Evolutionary conservation across 2,329 filamentous ascomycete species (phyloP), one percentile per base, ranked within the genome.

Genomic region (Cytospora mali): DNA sequence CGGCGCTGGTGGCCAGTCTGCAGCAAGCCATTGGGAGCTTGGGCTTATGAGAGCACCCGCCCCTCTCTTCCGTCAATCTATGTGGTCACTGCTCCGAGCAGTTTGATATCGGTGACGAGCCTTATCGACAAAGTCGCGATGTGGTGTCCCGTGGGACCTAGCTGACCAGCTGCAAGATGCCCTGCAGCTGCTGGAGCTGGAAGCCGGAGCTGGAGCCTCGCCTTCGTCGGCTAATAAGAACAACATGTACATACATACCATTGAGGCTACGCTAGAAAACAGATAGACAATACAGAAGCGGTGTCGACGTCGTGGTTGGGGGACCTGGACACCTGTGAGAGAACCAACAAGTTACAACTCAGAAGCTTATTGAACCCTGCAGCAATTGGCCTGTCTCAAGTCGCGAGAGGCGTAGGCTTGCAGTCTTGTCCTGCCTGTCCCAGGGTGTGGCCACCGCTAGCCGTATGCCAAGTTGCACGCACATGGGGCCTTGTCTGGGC

Each of bases 401-500:
- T 35, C 35, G n/a, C 50, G 33, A 23, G 50, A 46, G 42, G 18
- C 35, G 35, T 18, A 39, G n/a, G n/a, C n/a, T n/a, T 33, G 31
- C 31, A 46, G 42, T n/a, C n/a, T n/a, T 23, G 42, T 21, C 23
- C 42, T 39, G n/a, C 28, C 50, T 14, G 2, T 28, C 16, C 21
- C 57, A 60, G 57, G 57, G 50, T 53, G 49, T 48, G 57, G 28
- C 58, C 35, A 60, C 53, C 57, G 49, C 50, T 39, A 62, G 27
- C 33, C 52, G 4, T 42, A 46, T 54, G 58, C 58, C 58, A 57
- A 46, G 59, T 62, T 51, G 46, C 54, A 62, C 48, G 53, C 48
- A 35, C 59, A 61, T 55, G 58, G 51, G 28, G 50, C 58, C 39
- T 18, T 53, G 58, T 46, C 54, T 52, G 21, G 42, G 54, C 23